Evolutionary conservation across 768 basidiomycete species (phyloP), one percentile per base, ranked within the genome.

Genomic region (Tulasnella sp.): DNA sequence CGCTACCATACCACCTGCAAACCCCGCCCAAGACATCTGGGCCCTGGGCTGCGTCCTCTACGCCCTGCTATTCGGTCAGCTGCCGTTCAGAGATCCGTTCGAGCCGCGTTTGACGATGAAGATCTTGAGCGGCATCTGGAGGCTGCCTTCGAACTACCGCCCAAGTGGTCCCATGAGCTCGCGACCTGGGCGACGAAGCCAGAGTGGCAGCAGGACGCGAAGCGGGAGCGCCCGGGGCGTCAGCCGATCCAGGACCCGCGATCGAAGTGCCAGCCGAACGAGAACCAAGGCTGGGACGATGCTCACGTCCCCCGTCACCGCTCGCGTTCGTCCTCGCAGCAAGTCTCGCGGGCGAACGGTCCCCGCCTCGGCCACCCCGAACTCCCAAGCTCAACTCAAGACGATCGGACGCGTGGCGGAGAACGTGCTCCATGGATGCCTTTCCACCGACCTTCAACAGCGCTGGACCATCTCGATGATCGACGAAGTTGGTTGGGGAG

Each of bases 21-120:
- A 90, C 82, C 92, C 96, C 2, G 91, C 94, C 0, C 94, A 96
- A 83, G 98, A 99, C 81, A 92, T 99, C 39, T 99, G 98, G 98
- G 96, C 98, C 0, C 86, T 98, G 2, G 98, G 98, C 0, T 91
- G 96, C 77, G 89, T 98, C 81, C 90, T 99, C 1, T 94, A 96
- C 83, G 91, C 92, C 10, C 87, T 99, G 1, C 88, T 99, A 27
- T 92, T 91, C 0, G 96, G 96, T 3, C 87, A 88, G n/a, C 87
- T 99, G 9, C 98, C 98, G 0, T 98, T 98, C 84, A 86, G 84
- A 44, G 97, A 99, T 85, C 87, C 92, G 0, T 99, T 94, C 83
- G 97, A 99, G 85, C 96, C 96, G 1, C 87, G 97, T 44, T 85
- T 99, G 79, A 93, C 95, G 75, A 92, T 95, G 90, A 97, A 97